Percentiles rank a stretch among this genome's conserved stretches.
Evolutionary conservation across 345 rosid species (phyloP).

Genomic region (Laguncularia racemosa): DNA sequence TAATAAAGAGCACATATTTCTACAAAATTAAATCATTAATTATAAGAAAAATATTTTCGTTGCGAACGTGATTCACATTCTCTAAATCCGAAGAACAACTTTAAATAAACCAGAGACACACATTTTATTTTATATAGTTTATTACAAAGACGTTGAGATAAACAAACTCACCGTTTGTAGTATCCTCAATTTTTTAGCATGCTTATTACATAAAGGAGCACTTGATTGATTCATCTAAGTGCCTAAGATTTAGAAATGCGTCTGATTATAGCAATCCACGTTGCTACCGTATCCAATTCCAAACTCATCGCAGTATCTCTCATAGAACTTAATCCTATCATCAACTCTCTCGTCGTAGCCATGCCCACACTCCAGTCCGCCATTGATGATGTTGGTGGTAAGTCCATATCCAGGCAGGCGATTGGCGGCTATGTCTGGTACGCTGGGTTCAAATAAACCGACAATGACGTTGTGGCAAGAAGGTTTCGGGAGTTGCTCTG

Average conservation of each 20-base stretch:
- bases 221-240: too few species aligned
- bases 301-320: constrained; percentile 45
- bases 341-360: constrained; percentile 30
- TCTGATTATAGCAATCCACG: constrained; percentile 53
- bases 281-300: constrained; percentile 39
- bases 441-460: constrained; percentile 30
- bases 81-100: too few species aligned
- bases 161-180: too few species aligned
- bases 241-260: constrained; percentile 9
- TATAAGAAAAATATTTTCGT: too few species aligned
- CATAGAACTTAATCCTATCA: constrained; percentile 52
- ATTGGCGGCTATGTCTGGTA: constrained; percentile 27
- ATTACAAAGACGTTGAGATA: too few species aligned
- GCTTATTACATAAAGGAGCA: too few species aligned
- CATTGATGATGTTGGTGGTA: constrained; percentile 56
- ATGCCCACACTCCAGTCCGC: constrained; percentile 53
- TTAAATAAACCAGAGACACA: too few species aligned
- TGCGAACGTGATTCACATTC: too few species aligned
- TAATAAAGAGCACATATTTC: too few species aligned
- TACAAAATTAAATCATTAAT: too few species aligned
- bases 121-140: too few species aligned
- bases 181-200: too few species aligned
- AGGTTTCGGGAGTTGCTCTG: constrained; percentile 43
- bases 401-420: constrained; percentile 41
- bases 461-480: constrained; percentile 58